A percentile compares a stretch with the other conserved stretches of the same genome.
These are phyloP conservation scores for Phytophthora chlamydospora DNA, from an alignment of 352 stramenopile species.

Conservation along the genomic window DNA sequence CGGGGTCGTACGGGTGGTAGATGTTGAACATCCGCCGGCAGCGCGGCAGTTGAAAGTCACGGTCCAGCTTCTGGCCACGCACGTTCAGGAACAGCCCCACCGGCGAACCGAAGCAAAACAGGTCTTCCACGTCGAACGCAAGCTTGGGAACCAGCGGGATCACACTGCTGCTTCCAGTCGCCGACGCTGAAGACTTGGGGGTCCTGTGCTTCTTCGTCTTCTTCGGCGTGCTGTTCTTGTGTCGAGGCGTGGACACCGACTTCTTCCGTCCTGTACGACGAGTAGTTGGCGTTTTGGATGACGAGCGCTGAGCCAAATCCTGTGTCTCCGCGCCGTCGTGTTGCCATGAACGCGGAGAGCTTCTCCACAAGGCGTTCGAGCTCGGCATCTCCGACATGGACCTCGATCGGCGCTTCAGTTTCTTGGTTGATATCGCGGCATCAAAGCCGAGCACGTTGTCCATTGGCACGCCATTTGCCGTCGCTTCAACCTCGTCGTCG, in stretches of 20 bases:
- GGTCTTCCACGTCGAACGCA: conserved; percentile 81
- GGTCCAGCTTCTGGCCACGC: conserved; percentile 79
- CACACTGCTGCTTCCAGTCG: conserved; percentile 7
- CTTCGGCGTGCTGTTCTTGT: conserved; percentile 33
- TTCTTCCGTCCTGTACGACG: conserved; percentile 23
- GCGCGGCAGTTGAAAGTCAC: conserved; percentile 76
- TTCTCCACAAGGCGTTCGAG: conserved; percentile 24
- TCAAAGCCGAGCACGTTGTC: conserved; percentile 47
- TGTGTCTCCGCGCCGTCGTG: conserved; percentile 17
- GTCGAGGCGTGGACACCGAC: conserved; percentile 7
- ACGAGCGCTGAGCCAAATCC: conserved; percentile 6
- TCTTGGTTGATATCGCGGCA: conserved; percentile 27
- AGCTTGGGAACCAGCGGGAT: conserved; percentile 61
- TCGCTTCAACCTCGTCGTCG: conserved; percentile 17
- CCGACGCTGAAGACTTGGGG: conserved; percentile 15
- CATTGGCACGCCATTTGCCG: not conserved
- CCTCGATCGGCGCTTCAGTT: conserved; percentile 43
- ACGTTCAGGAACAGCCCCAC: conserved; percentile 94
- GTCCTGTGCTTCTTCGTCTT: conserved; percentile 32
- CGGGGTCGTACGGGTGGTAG: conserved; percentile 94
- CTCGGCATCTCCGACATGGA: conserved; percentile 51
- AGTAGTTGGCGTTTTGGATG: conserved; percentile 5
- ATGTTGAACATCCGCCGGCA: conserved; percentile 94
- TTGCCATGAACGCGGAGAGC: conserved; percentile 10
- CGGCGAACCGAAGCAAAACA: conserved; percentile 92